phyloP scores from a whole-genome alignment of 2,329 filamentous ascomycete species.

The Dactylonectria estremocensis region DNA sequence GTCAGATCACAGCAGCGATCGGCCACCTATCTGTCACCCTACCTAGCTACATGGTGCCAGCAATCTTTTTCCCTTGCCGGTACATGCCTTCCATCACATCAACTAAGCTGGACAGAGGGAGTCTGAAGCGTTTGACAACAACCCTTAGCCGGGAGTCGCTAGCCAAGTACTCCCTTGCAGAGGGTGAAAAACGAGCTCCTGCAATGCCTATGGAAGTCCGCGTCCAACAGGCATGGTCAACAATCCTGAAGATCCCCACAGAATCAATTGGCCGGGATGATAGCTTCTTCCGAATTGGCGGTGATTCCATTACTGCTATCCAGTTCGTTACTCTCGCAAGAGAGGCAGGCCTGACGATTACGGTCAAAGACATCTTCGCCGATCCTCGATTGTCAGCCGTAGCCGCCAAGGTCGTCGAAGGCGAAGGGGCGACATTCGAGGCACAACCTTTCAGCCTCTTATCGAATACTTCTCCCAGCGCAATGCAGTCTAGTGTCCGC shows the following conservation, averaged over 20 bases:
- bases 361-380: conserved; percentile 30
- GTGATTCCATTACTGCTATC: conserved; percentile 36
- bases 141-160: conserved; percentile 23
- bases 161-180: neutral
- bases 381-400: conserved; percentile 3
- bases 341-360: conserved; percentile 8
- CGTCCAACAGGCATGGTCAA: conserved; percentile 52
- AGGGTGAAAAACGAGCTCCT: conserved; percentile 1
- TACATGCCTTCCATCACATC: conserved; percentile 35
- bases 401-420: neutral
- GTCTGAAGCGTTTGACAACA: conserved; percentile 18
- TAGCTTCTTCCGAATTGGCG: conserved; percentile 32
- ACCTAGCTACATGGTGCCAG: conserved; percentile 40
- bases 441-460: conserved; percentile 1
- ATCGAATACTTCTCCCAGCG: neutral
- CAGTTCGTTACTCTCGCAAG: conserved; percentile 44
- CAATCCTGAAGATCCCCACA: conserved; percentile 44
- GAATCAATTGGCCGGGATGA: conserved; percentile 38
- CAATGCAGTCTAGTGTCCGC: neutral
- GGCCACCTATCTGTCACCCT: conserved; percentile 18
- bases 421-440: neutral
- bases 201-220: neutral
- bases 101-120: conserved; percentile 37
- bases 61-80: conserved; percentile 31
- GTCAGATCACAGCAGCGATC: neutral